Percentiles rank a stretch among this genome's conserved stretches.
Conservation (phyloP, 176 grass and related monocot species). For the Oryza glumipatula region DNA sequence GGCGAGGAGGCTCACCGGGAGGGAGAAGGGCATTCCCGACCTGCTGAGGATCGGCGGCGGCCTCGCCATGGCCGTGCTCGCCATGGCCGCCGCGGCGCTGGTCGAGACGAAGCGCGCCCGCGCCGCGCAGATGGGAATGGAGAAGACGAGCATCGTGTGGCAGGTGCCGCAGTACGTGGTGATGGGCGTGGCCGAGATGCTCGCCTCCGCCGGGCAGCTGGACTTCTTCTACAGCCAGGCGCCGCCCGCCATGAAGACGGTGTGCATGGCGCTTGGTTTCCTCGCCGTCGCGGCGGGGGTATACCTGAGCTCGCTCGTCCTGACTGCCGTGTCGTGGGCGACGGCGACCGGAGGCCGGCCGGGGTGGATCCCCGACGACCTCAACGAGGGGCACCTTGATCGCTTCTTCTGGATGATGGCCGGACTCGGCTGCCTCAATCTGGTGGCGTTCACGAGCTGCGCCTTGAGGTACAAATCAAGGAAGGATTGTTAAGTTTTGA, state of each 20-base stretch:
- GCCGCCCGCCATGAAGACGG: constrained; percentile 60
- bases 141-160: constrained; percentile 26
- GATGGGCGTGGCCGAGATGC: constrained; percentile 47
- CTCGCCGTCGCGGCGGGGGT: constrained; percentile 44
- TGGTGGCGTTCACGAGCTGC: not conserved
- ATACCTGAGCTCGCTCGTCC: constrained; percentile 62
- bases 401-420: constrained; percentile 45
- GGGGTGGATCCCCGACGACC: constrained; percentile 66
- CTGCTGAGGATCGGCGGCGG: constrained; percentile 13
- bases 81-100: constrained; percentile 31
- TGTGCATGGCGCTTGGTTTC: constrained; percentile 57
- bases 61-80: constrained; percentile 21
- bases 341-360: constrained; percentile 25
- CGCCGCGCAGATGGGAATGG: not conserved
- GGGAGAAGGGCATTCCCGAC: constrained; percentile 14
- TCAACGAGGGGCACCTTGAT: constrained; percentile 60
- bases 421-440: constrained; percentile 1
- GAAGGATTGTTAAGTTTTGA: not conserved
- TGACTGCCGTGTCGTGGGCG: constrained; percentile 33
- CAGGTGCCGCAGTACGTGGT: constrained; percentile 51
- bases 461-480: constrained; percentile 2
- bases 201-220: constrained; percentile 46
- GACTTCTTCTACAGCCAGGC: constrained; percentile 74
- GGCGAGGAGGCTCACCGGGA: constrained; percentile 2
- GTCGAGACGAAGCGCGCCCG: constrained; percentile 5